Conservation (phyloP, 2,329 filamentous ascomycete genomes). For the Penicillium vulpinum region DNA sequence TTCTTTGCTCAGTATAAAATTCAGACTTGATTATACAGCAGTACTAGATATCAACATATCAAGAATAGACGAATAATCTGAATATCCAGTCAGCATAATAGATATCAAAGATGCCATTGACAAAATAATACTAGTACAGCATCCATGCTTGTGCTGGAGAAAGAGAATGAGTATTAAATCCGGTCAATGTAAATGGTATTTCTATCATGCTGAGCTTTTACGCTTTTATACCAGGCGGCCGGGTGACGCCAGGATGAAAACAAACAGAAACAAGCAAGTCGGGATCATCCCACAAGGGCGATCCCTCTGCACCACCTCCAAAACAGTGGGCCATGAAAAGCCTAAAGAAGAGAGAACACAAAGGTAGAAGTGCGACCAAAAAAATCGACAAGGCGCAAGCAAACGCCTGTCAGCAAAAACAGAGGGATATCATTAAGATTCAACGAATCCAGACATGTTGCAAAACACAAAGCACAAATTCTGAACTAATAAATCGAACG, state of each 20-base stretch:
- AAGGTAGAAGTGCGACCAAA: too few species aligned
- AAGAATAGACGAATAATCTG: too few species aligned
- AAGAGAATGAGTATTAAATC: not conserved
- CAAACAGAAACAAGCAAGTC: conserved; percentile 4
- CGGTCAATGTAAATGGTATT: conserved; percentile 14
- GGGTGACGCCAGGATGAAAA: conserved; percentile 6
- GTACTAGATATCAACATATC: too few species aligned
- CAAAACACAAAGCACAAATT: conserved; percentile 13
- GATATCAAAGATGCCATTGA: too few species aligned
- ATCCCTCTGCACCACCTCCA: not conserved
- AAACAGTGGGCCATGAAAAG: conserved; percentile 3
- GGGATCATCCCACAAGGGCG: not conserved
- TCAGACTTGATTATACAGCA: too few species aligned
- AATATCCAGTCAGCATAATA: too few species aligned
- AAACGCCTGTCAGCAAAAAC: conserved; percentile 21
- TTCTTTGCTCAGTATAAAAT: too few species aligned
- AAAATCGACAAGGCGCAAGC: conserved; percentile 15
- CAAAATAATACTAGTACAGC: too few species aligned
- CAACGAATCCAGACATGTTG: conserved; percentile 23
- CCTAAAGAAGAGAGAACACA: conserved; percentile 10
- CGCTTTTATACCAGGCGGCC: conserved; percentile 17
- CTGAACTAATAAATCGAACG: conserved; percentile 6
- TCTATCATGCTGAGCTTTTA: conserved; percentile 28
- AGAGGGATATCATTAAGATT: conserved; percentile 34
- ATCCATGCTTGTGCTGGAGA: not conserved